Base-by-base conservation (phyloP, 2,329 filamentous ascomycete species). In the Aureobasidium melanogenum region DNA sequence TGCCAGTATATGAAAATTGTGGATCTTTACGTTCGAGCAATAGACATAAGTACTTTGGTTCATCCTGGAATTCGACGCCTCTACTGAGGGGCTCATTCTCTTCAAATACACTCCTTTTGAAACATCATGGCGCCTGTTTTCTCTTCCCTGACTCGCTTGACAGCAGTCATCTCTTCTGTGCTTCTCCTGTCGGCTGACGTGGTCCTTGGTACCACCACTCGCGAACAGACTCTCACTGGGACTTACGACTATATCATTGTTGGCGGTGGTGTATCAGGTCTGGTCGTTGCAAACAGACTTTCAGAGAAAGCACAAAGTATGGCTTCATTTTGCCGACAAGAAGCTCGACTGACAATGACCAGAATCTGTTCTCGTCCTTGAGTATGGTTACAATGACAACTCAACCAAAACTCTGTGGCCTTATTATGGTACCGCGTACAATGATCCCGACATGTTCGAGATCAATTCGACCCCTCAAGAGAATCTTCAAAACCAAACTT, bases 211-310 rank as follows among this genome's bases (percentile, higher is more conserved):
- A 47, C 19, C 1, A 46, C 54, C 2, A 38, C 28, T 22, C 43
- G 43, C 34, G 62, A 58, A 19, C 48, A 63, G 47, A 44, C 54
- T 19, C 32, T 50, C 2, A 52, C 19, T 43, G 56, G 43, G 22
- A 55, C 39, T 9, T 65, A 65, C 75, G 73, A 77, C 50, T 72
- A 71, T 60, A 73, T 78, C 5, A 66, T 77, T 22, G 68, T 76
- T 3, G 75, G 74, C 5, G 74, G 72, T 6, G 75, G 74, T 19
- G 68, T 75, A 1, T 67, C 70, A 1, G 74, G 74, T 19, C 70
- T 71, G 9, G 72, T 75, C 24, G 60, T 75, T 6, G 71, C 74
- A 0, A 73, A 70, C 50, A 66, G 74, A 6, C 67, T 77, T 43
- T 63, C 43, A 6, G 63, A 63, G n/a, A 46, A 63, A 7, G 36